Conservation (phyloP, 2,329 filamentous ascomycete species). For the Colletotrichum karsti region DNA sequence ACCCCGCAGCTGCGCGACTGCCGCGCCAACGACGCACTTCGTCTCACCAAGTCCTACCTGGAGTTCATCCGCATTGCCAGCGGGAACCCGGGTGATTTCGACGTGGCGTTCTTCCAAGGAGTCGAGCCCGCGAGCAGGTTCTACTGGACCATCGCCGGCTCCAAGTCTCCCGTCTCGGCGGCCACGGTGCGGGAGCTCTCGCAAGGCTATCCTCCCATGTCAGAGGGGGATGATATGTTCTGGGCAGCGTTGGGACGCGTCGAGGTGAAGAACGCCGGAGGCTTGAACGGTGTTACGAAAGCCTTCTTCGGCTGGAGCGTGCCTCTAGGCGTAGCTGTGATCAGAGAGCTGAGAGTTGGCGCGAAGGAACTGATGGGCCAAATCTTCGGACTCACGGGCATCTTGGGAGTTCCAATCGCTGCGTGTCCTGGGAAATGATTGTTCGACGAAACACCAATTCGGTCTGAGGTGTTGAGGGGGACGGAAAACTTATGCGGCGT, state of each 20-base stretch:
- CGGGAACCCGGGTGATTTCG: slow-evolving; percentile 32
- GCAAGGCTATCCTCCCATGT: slow-evolving; percentile 3
- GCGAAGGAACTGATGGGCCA: slow-evolving; percentile 34
- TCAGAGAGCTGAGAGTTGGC: slow-evolving; percentile 31
- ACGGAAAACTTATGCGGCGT: neutral
- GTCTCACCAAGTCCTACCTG: slow-evolving; percentile 40
- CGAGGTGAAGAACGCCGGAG: neutral
- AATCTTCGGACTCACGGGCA: slow-evolving; percentile 32
- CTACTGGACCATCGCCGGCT: slow-evolving; percentile 34
- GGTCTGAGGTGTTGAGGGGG: neutral
- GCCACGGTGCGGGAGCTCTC: slow-evolving; percentile 8
- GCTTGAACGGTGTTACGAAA: neutral
- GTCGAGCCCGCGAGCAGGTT: slow-evolving; percentile 34
- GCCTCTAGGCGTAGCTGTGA: slow-evolving; percentile 23
- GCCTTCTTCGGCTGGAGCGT: slow-evolving; percentile 10
- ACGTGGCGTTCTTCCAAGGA: slow-evolving; percentile 35
- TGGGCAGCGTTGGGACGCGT: slow-evolving; percentile 6
- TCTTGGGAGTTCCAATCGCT: slow-evolving; percentile 33
- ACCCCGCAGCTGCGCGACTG: slow-evolving; percentile 40
- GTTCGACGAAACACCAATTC: neutral
- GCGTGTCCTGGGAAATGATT: neutral
- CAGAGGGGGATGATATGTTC: slow-evolving; percentile 5
- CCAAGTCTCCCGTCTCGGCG: neutral
- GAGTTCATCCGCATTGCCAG: slow-evolving; percentile 36
- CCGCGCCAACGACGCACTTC: slow-evolving; percentile 40